Evolutionary conservation across 2,329 filamentous ascomycete species (phyloP), one percentile per base, ranked within the genome.

Genomic region (Hymenoscyphus albidus): DNA sequence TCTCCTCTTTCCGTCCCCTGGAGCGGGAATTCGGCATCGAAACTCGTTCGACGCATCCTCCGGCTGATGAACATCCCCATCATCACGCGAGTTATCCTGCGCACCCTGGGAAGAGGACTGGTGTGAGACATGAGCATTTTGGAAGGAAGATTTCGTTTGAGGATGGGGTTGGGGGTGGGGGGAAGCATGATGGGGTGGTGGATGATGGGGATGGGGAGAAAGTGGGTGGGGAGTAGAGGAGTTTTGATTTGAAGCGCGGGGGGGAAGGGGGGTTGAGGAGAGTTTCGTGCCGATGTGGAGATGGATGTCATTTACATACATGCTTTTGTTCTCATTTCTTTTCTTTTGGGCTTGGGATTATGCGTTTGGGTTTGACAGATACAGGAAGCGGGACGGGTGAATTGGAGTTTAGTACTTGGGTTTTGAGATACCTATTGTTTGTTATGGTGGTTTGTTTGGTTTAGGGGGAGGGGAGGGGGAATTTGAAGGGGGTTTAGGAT

Each of bases 91-190:
- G 9, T 12, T 59, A 42, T 32, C 56, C 62, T 14, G 42, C 56
- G n/a, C 56, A 59, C n/a, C 62, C 56, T 6, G 57, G 62, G 12
- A 57, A 59, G 31, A 42, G 58, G 18, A 10, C 7, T 4, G 32
- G 22, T 42, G 9, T 56, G 40, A 9, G 27, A 7, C 16, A 61
- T 54, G 59, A 56, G 31, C 59, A 55, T 31, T 48, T 18, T 62
- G 22, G 59, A 13, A 27, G 31, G 54, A 16, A 12, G 31, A 16
- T 40, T 27, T 5, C 40, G 39, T 48, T 38, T 7, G 3, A 12
- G 22, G 18, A 48, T 51, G 59, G 39, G 1, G 42, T 38, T 3
- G 40, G 48, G 42, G 22, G 48, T 48, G 59, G 22, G 27, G 27
- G 27, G 1, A 27, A 0, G 27, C 27, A 27, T 27, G 27, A 3